Evolutionary conservation across 1,284 basidiomycete species (phyloP).

Genomic region (Anthracocystis setariae): DNA sequence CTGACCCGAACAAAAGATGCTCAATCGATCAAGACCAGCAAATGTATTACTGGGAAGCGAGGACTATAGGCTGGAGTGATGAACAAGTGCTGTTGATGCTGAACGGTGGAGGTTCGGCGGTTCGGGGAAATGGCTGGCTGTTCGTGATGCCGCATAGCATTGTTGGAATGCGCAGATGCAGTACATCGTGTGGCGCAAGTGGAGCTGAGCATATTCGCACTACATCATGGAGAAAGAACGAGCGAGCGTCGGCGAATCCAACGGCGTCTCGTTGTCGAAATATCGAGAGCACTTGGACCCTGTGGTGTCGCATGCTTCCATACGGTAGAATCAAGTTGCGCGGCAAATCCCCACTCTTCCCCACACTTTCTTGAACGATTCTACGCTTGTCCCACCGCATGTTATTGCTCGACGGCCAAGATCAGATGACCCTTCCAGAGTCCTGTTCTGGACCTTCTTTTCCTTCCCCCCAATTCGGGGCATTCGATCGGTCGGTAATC

Average conservation of each 20-base stretch:
- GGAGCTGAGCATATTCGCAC: neutral
- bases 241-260: slow-evolving; percentile 10
- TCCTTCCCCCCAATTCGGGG: neutral
- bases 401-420: slow-evolving; percentile 4
- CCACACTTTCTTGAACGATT: slow-evolving; percentile 5
- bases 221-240: neutral
- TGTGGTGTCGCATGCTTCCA: neutral
- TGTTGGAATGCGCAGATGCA: too few species aligned
- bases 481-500: too few species aligned
- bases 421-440: slow-evolving; percentile 27
- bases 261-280: slow-evolving; percentile 9
- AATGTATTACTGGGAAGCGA: too few species aligned
- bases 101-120: too few species aligned
- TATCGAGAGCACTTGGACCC: slow-evolving; percentile 7
- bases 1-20: too few species aligned
- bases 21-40: too few species aligned
- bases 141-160: too few species aligned
- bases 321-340: neutral
- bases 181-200: neutral
- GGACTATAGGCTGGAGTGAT: too few species aligned
- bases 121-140: too few species aligned
- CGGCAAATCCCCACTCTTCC: neutral
- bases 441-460: neutral
- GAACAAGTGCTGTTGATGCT: too few species aligned
- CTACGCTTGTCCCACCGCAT: slow-evolving; percentile 5